Conservation (phyloP, 1,139 yeast genomes). For the Blastobotrys raffinosifermentans region DNA sequence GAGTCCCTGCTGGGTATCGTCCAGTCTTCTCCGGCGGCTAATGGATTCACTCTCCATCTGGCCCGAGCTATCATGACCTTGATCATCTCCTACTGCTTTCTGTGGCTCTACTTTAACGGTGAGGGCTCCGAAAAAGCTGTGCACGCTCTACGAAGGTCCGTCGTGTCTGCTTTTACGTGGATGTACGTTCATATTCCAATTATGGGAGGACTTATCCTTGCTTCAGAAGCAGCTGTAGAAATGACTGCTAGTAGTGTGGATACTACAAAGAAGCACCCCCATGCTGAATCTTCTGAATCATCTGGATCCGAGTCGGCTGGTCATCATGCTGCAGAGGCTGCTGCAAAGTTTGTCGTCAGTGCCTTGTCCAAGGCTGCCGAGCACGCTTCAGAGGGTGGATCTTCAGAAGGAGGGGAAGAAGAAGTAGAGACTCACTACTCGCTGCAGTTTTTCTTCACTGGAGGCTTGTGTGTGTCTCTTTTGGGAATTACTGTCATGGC, state of each 20-base stretch:
- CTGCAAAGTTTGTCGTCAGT: too few relatives aligned
- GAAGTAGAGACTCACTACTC: conserved; percentile 34
- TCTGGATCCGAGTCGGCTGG: conserved; percentile 2
- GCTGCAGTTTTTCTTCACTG: conserved; percentile 44
- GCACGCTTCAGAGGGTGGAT: neutral
- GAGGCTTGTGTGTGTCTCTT: conserved; percentile 43
- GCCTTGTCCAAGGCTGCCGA: too few relatives aligned
- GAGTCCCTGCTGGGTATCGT: conserved; percentile 57
- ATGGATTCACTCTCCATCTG: conserved; percentile 42
- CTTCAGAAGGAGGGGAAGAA: conserved; percentile 20
- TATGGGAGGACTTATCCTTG: conserved; percentile 32
- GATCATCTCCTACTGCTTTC: conserved; percentile 45
- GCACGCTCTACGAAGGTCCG: conserved; percentile 52
- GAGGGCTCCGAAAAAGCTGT: conserved; percentile 46
- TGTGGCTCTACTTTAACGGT: conserved; percentile 53
- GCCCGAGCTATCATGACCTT: conserved; percentile 48
- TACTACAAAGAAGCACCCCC: conserved; percentile 4
- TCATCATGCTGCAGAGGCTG: too few relatives aligned
- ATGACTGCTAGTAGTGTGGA: conserved; percentile 22
- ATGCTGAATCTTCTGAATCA: conserved; percentile 6
- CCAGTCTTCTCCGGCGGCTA: conserved; percentile 44
- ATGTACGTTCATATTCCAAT: conserved; percentile 49
- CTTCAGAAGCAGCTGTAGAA: conserved; percentile 62
- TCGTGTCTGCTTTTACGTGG: conserved; percentile 44
- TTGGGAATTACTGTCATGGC: conserved; percentile 37